These are phyloP conservation scores for Neurospora sp. DNA, from an alignment of 495 filamentous ascomycete species.

Conservation along the genomic window DNA sequence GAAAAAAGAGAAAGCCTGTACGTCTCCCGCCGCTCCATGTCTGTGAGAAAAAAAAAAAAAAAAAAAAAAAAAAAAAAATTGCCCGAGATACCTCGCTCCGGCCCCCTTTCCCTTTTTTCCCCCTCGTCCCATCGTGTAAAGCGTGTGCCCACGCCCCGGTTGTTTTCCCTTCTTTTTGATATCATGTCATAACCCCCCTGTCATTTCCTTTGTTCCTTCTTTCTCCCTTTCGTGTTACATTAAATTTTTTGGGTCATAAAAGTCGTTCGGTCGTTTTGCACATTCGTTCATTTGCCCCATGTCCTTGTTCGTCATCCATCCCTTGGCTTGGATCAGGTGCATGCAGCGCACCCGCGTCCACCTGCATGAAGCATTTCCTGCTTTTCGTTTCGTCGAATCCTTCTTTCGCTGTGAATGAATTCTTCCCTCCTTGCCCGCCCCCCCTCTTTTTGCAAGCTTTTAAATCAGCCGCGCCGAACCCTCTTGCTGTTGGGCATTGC, in stretches of 20 bases:
- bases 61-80: neutral
- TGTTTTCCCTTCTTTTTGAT: neutral
- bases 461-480: neutral
- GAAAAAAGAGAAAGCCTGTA: neutral
- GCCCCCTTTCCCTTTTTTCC: neutral
- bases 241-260: neutral
- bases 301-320: neutral
- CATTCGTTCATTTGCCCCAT: neutral
- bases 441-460: neutral
- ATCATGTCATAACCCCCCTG: neutral
- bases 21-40: neutral
- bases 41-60: neutral
- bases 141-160: neutral
- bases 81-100: neutral
- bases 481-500: neutral
- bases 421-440: neutral
- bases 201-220: neutral
- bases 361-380: neutral
- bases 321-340: neutral
- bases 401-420: neutral
- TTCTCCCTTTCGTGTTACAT: neutral
- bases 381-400: neutral
- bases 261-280: neutral
- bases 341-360: neutral
- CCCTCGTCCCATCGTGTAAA: neutral